Base-by-base conservation (phyloP, 139 green algal genomes). In the Yamagishiella unicocca region DNA sequence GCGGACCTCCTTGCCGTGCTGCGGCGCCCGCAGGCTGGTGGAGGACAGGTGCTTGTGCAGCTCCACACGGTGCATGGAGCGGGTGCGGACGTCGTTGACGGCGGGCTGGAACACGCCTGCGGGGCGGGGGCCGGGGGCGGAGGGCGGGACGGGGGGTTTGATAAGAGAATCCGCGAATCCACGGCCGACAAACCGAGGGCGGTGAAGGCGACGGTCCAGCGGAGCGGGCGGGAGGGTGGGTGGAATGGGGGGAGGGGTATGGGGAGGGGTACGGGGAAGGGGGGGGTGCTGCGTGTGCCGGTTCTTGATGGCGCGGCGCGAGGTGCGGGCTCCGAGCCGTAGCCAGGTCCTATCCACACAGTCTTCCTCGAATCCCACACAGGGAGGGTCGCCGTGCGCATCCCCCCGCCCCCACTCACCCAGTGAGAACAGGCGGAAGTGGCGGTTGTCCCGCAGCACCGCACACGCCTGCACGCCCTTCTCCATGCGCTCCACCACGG, bases 21-120 rank as follows among this genome's bases (percentile, higher is more conserved):
- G 76, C 33, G 89, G 89, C 22, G 88, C 78, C 4, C 89, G 43
- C 45, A 92, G 83, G 84, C 40, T 83, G 33, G 61, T 82, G 31
- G 76, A 74, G 58, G 80, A 89, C 42, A 92, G 84, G 66, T 92
- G 84, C 45, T 92, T 89, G 61, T 90, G 89, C 68, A 92, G 79
- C 64, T 88, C 58, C 55, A 92, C 89, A 0, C 89, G 78, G 29
- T 86, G 71, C 89, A 92, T 92, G 43, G 89, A 89, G 17, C 89
- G 83, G 4, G 84, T 67, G 61, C 89, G 89, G 2, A 89, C 78
- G 61, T 92, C 89, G 38, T 92, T 92, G n/a, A 82, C 74, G 50
- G 37, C 61, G 22, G 35, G 42, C 14, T 92, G 84, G 81, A 92
- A 92, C 68, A 92, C 89, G 37, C 89, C 89, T 92, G 84, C 38